Evolutionary conservation across 805 yeast species (phyloP), one percentile per base, ranked within the genome.

Genomic region (Wickerhamomyces hampshirensis): DNA sequence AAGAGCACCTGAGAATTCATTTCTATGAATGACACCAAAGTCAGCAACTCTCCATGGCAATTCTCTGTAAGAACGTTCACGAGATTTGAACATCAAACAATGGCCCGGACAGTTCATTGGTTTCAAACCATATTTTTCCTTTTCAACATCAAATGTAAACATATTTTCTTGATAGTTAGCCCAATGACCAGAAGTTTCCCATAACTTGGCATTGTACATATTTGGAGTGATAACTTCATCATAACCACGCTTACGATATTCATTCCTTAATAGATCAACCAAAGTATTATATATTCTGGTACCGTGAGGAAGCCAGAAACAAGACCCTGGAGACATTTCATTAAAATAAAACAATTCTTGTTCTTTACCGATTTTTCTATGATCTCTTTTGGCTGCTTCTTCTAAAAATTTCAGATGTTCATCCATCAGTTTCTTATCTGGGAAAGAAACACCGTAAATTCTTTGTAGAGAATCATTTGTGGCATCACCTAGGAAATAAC

Each of bases 151-250:
- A 55, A 93, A 86, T 9, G 95, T 71, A 60, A 93, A 93, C 98
- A 93, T 93, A 64, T 93, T 87, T 62, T 93, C 98, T 62, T 87
- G 83, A 67, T 93, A 93, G 69, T 93, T 93, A 30, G 75, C 94
- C 98, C 98, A 93, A 66, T 93, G 98, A 49, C 98, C 98, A 10
- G 98, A 89, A 38, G 93, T 84, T 70, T 91, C 95, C 99, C 99
- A 93, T 55, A 93, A 74, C 66, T 91, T 91, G 43, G 97, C 69
- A 70, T 89, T 91, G 77, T 77, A 93, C 98, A 93, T 93, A 71
- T 93, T 93, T 56, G 99, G 99, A 44, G 98, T 89, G 60, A 93
- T 91, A 48, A 93, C 98, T 70, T 93, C 99, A 47, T 93, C 96
- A 63, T 84, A 93, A 27, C 97, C 98, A 65, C 98, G 83, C 66